phyloP scores from a whole-genome alignment of 768 basidiomycete species.

The Daedaleopsis nitida region DNA sequence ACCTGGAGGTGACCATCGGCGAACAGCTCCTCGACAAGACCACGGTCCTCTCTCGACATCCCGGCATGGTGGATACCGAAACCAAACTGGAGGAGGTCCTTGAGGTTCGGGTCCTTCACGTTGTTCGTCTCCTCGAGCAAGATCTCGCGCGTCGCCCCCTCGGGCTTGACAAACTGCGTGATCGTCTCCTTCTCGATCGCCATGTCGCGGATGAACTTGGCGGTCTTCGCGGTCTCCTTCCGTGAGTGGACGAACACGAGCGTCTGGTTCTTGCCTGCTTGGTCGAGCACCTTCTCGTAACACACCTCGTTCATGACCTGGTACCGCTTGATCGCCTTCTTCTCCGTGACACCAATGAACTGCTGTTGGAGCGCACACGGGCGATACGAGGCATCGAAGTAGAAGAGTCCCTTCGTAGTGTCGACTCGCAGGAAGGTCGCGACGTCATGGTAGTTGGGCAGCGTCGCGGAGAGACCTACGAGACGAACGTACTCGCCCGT shows the following conservation, averaged over 20 bases:
- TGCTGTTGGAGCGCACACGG: slow-evolving; percentile 96
- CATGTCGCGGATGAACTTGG: slow-evolving; percentile 90
- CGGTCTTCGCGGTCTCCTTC: slow-evolving; percentile 98
- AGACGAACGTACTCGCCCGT: slow-evolving; percentile 91
- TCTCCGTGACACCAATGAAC: slow-evolving; percentile 97
- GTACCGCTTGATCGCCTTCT: slow-evolving; percentile 98
- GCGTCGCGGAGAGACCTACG: slow-evolving; percentile 92
- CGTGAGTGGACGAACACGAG: slow-evolving; percentile 98
- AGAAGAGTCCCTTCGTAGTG: slow-evolving; percentile 89
- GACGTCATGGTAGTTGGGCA: slow-evolving; percentile 99
- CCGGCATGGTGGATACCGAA: slow-evolving; percentile 99
- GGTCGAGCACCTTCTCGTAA: slow-evolving; percentile 97
- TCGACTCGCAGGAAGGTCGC: slow-evolving; percentile 97
- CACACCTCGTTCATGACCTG: slow-evolving; percentile 99
- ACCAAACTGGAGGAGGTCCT: slow-evolving; percentile 92
- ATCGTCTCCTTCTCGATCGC: slow-evolving; percentile 97
- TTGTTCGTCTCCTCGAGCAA: slow-evolving; percentile 80
- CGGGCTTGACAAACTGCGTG: slow-evolving; percentile 92
- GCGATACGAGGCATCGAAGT: slow-evolving; percentile 93
- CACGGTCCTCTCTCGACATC: slow-evolving; percentile 90
- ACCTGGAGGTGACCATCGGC: slow-evolving; percentile 91
- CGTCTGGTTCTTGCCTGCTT: slow-evolving; percentile 86
- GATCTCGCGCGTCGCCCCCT: slow-evolving; percentile 89
- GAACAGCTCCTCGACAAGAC: slow-evolving; percentile 92
- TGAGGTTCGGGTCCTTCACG: slow-evolving; percentile 79